These are phyloP conservation scores for Umbelopsis isabellina DNA, from an alignment of 192 early-diverging fungal genomes.

Conservation along the genomic window DNA sequence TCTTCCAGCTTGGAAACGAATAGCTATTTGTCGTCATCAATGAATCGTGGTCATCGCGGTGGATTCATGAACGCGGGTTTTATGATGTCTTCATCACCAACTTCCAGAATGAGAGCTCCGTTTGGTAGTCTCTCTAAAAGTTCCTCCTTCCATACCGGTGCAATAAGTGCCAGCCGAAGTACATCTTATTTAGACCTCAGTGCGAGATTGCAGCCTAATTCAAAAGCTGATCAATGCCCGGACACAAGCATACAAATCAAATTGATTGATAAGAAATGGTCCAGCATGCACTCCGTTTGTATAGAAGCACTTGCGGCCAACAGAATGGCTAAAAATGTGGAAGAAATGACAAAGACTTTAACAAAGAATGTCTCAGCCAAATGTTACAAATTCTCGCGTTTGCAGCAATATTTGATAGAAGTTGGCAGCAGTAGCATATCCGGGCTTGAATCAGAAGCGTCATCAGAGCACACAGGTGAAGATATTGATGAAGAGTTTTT, in stretches of 20 bases:
- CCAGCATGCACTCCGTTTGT: neutral
- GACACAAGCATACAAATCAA: constrained; percentile 8
- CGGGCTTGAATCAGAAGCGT: neutral
- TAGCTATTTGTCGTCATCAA: constrained; percentile 8
- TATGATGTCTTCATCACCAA: constrained; percentile 9
- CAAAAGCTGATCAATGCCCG: neutral
- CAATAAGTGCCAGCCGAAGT: neutral
- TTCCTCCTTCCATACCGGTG: neutral
- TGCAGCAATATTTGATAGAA: neutral
- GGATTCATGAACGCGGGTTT: constrained; percentile 1
- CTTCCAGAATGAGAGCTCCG: neutral
- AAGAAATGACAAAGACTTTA: neutral
- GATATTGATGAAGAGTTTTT: neutral
- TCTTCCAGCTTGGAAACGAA: neutral
- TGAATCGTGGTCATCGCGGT: constrained; percentile 5
- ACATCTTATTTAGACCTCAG: neutral
- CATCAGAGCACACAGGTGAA: no score
- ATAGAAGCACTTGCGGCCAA: neutral
- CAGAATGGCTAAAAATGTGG: no score
- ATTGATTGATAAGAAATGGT: neutral
- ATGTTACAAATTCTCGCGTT: neutral
- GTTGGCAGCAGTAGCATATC: neutral
- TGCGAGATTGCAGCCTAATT: neutral
- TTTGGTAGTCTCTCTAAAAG: constrained; percentile 9
- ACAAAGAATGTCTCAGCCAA: constrained; percentile 7